Evolutionary conservation across 352 stramenopile species (phyloP), one percentile per base, ranked within the genome.

Genomic region (Phytophthora sansomeana): DNA sequence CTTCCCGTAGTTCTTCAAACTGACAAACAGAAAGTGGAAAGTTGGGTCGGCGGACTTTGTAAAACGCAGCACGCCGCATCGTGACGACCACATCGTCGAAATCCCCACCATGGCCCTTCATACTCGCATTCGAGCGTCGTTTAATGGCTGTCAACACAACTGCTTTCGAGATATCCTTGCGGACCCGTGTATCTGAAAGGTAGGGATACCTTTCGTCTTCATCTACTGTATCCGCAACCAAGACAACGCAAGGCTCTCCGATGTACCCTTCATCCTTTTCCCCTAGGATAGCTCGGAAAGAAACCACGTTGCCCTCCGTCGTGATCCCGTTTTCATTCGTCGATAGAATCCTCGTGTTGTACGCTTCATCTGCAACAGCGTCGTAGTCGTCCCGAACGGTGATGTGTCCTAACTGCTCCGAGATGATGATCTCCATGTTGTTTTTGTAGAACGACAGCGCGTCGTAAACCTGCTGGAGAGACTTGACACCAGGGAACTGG

Each of bases 381-480:
- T 77, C 70, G 9, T 81, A 77, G 44, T 79, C 66, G 6, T 83
- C 75, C 3, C 75, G 69, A 19, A 80, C 54, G 4, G 74, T 78
- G 11, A 81, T 58, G 50, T 72, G 65, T 1, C 77, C 71, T 9
- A 83, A 43, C 36, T 66, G 33, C 51, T 85, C 77, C 1, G 74
- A 73, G 38, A 82, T 57, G 51, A 62, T 73, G 54, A 85, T 79
- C 38, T 85, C 74, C 35, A 81, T 75, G 57, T 83, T 78, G 36
- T 58, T 48, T n/a, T 69, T 67, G 48, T 75, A 77, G 30, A 73
- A 78, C 3, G 59, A 49, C 9, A 78, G 52, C 9, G 60, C 64
- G 30, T 85, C 77, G n/a, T 62, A 82, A 4, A 85, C 74, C n/a
- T 79, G 52, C n/a, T 67, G 28, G 1, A 85, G 52, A 4, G 63